These are phyloP conservation scores for Lipomyces sp. DNA, from an alignment of 805 yeast species.

Conservation along the genomic window DNA sequence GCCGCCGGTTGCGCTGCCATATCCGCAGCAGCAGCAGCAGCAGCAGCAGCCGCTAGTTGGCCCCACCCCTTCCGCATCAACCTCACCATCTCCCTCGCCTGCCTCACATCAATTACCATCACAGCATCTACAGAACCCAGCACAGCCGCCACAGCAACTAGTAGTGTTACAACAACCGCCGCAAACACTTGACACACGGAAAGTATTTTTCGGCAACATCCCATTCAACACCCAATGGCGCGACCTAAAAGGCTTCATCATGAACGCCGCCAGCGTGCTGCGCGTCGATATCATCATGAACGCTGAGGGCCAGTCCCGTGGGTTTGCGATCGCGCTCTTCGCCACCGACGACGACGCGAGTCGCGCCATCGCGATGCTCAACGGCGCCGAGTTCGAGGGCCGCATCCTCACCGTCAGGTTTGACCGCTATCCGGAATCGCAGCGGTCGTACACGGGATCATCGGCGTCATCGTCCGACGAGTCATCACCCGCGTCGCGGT, in stretches of 20 bases:
- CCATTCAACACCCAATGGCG: constrained; percentile 37
- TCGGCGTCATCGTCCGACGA: constrained; percentile 10
- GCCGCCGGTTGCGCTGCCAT: background rate
- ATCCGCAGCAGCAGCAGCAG: background rate
- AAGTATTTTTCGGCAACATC: constrained; percentile 39
- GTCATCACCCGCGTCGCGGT: constrained; percentile 7
- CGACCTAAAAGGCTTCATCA: constrained; percentile 35
- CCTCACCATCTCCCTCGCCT: background rate
- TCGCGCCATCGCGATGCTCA: constrained; percentile 49
- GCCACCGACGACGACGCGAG: constrained; percentile 47
- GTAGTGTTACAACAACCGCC: too few relatives aligned
- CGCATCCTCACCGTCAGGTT: constrained; percentile 58
- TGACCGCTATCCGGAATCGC: constrained; percentile 49
- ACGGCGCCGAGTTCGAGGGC: constrained; percentile 56
- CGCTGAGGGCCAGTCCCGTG: constrained; percentile 46
- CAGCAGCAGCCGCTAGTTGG: background rate
- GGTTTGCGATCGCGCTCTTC: constrained; percentile 64
- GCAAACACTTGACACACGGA: constrained; percentile 31
- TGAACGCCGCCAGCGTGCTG: constrained; percentile 31
- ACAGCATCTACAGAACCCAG: too few relatives aligned
- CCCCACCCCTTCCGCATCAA: too few relatives aligned
- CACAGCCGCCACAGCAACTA: too few relatives aligned
- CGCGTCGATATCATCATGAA: constrained; percentile 43
- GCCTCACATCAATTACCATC: background rate
- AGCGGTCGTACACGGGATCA: background rate